phyloP scores from a whole-genome alignment of 108 stramenopile genomes.

The Fragilariopsis cylindrus region DNA sequence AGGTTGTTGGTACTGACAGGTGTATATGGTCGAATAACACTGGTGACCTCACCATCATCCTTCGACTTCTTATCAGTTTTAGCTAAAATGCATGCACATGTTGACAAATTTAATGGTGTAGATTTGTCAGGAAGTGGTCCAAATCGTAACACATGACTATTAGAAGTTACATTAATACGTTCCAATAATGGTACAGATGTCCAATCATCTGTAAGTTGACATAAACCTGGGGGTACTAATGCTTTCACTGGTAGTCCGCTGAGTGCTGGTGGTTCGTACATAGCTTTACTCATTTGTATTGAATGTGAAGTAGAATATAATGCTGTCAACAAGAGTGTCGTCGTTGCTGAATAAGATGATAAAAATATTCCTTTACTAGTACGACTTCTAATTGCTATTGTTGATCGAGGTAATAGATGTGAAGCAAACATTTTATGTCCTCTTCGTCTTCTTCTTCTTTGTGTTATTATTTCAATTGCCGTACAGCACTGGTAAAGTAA shows the following conservation, averaged over 20 bases:
- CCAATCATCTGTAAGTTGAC: conserved; percentile 10
- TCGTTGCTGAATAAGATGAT: too few species aligned
- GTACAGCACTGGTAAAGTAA: too few species aligned
- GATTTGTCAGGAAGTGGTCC: conserved; percentile 54
- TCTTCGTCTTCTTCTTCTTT: too few species aligned
- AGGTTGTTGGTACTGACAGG: conserved; percentile 89
- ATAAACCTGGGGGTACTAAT: conserved; percentile 64
- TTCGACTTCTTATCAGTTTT: conserved; percentile 45
- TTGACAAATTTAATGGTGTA: conserved; percentile 67
- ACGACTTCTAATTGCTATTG: too few species aligned
- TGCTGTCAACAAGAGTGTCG: too few species aligned
- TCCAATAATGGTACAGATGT: too few species aligned
- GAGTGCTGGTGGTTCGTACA: conserved; percentile 8
- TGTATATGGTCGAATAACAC: conserved; percentile 91
- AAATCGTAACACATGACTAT: conserved; percentile 71
- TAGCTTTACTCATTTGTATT: not conserved
- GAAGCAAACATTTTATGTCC: too few species aligned
- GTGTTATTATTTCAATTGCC: too few species aligned
- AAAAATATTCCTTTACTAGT: too few species aligned
- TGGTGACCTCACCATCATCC: conserved; percentile 43
- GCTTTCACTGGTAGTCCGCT: not conserved
- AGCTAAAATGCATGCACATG: conserved; percentile 92
- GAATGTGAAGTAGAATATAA: too few species aligned
- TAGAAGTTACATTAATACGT: conserved; percentile 40
- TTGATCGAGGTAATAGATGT: too few species aligned